Evolutionary conservation across 192 early-diverging fungal genomes (phyloP), one percentile per base, ranked within the genome.

Genomic region (Jimgerdemannia lactiflua): DNA sequence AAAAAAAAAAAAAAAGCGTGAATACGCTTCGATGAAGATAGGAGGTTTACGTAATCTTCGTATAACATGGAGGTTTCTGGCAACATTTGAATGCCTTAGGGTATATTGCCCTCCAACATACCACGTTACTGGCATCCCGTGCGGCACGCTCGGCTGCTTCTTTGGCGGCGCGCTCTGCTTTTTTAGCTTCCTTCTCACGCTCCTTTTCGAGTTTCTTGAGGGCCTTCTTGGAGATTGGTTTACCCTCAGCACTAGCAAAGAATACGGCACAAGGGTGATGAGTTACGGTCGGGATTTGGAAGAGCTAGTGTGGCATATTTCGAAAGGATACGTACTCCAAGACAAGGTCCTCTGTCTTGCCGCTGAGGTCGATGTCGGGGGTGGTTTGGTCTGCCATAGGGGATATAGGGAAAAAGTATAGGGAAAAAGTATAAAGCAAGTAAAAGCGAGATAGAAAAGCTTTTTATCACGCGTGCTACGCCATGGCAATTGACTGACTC

Each of bases 191-290:
- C 92, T 97, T 99, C 79, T 96, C 93, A 65, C 86, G 84, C 81
- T 96, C 91, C 86, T 95, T 95, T 75, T 95, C 91, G 14, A 94
- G 89, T 87, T 99, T 99, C 89, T 99, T 99, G 54, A 97, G 86
- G 7, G 92, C 94, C 78, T 91, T 92, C 84, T 97, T 96, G 59
- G 95, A 94, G 59, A 96, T 86, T 20, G 97, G 94, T 77, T 96
- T 91, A 71, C 96, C 97, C 43, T 97, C 93, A 72, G 92, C 92
- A 64, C 89, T 86, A 74, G 11, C 63, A 42, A 18, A 39, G 19
- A 6, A 19, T 20, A 17, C 18, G 39, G 49, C 59, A 41, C 11
- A 20, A 11, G 4, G 20, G 39, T 29, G 29, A 3, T 73, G 11
- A 20, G 3, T 64, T 79, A 42, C 39, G 39, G n/a, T n/a, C 39